phyloP scores from a whole-genome alignment of 2,329 filamentous ascomycete genomes.

The Beauveria varroae region DNA sequence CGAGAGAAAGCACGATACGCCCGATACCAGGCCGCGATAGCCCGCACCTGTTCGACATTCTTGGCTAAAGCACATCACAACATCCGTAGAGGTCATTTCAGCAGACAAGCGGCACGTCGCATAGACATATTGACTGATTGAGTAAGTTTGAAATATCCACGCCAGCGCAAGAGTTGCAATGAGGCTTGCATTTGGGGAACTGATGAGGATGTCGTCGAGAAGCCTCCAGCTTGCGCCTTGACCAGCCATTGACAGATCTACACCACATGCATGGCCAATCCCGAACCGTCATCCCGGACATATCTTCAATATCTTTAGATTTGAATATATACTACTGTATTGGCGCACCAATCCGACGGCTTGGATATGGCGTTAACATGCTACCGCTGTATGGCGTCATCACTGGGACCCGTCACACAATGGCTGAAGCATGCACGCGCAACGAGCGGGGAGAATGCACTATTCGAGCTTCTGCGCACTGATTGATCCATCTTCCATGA shows the following conservation, averaged over 20 bases:
- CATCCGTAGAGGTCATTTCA: neutral
- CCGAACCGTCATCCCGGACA: neutral
- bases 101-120: neutral
- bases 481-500: neutral
- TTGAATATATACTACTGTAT: neutral
- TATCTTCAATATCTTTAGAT: neutral
- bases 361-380: neutral
- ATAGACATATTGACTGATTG: neutral
- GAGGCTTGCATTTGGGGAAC: neutral
- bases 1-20: neutral
- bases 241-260: neutral
- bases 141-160: neutral
- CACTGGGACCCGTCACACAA: conserved; percentile 1
- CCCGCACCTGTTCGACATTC: neutral
- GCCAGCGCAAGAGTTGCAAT: neutral
- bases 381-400: conserved; percentile 1
- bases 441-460: neutral
- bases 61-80: conserved; percentile 5
- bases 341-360: neutral
- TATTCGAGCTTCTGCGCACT: neutral
- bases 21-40: neutral
- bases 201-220: neutral
- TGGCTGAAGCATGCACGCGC: conserved; percentile 11
- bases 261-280: neutral
- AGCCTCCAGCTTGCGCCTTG: neutral